Base-by-base conservation (phyloP, 2,329 filamentous ascomycete species). In the Fusarium anthophilum region DNA sequence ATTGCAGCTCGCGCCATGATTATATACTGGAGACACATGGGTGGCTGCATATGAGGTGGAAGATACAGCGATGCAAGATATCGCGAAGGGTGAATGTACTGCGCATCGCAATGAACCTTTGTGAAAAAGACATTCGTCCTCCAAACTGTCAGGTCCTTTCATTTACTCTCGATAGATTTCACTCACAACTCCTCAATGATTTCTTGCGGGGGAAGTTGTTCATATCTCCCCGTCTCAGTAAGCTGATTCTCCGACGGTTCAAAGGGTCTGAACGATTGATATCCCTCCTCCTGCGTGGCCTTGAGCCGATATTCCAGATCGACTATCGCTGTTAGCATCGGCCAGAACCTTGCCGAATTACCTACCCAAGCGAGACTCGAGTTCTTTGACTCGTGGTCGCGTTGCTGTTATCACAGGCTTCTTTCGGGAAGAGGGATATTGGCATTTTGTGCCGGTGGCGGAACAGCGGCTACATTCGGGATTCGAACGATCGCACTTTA, bases 121-220 rank as follows among this genome's bases (percentile, higher is more conserved):
- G 60, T 37, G 26, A 78, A 78, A 47, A 73, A 78, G 2, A 67
- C 38, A n/a, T 67, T 74, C 22, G 76, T 78, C 20, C 76, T 78
- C 6, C 13, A 14, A 11, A 14, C 1, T n/a, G 37, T 74, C 12
- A 71, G 57, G 17, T 5, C 1, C 8, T 44, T 17, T 22, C n/a
- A 4, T 24, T 4, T 4, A 3, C 26, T 24, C 4, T n/a, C 17
- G 4, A 15, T 5, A 12, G 5, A 0, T 2, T 22, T 4, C 24
- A 60, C 76, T 50, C 67, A 80, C 80, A 82, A 47, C 35, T 80
- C 76, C 26, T 79, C 76, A 6, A 81, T 68, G 3, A 81, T 47
- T 10, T 75, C 59, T 17, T 71, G 72, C 1, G 80, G 72, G 4
- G 79, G 81, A 4, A 79, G 72, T 51, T 79, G 73, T 58, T 82